Conservation (phyloP, 345 rosid species). For the Carallia brachiata region DNA sequence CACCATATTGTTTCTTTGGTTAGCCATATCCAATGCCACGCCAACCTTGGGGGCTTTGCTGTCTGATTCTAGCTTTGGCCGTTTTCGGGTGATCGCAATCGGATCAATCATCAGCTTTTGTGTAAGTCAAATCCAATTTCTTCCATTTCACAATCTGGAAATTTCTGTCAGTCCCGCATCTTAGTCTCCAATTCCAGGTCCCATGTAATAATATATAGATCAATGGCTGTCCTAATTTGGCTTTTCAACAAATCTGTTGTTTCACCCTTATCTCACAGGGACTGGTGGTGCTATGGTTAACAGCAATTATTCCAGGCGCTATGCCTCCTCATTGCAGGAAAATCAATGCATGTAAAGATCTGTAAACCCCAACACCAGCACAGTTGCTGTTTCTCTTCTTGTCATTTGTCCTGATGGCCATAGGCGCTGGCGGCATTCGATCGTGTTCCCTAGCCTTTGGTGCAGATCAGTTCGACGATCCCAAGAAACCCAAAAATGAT, state of each 20-base stretch:
- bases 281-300: constrained; percentile 41
- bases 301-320: constrained; percentile 35
- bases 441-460: constrained; percentile 56
- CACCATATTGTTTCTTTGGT: constrained; percentile 44
- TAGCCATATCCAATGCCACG: constrained; percentile 34
- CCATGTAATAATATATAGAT: too few species aligned
- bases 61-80: constrained; percentile 53
- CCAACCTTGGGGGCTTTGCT: constrained; percentile 47
- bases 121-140: constrained; percentile 21
- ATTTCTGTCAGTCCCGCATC: too few species aligned
- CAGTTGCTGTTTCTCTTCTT: constrained; percentile 37
- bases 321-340: constrained; percentile 37
- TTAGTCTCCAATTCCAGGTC: too few species aligned
- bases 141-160: background rate
- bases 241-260: background rate
- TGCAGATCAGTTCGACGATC: constrained; percentile 54
- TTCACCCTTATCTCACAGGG: constrained; percentile 30
- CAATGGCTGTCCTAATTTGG: background rate
- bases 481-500: constrained; percentile 36
- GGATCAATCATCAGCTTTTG: constrained; percentile 35
- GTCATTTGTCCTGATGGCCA: constrained; percentile 39
- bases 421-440: constrained; percentile 52
- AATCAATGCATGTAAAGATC: background rate
- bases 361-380: constrained; percentile 23
- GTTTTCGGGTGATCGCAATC: constrained; percentile 37